Percentiles rank a stretch among this genome's conserved stretches.
phyloP scores from a whole-genome alignment of 768 basidiomycete genomes.

The Tremella mesenterica region DNA sequence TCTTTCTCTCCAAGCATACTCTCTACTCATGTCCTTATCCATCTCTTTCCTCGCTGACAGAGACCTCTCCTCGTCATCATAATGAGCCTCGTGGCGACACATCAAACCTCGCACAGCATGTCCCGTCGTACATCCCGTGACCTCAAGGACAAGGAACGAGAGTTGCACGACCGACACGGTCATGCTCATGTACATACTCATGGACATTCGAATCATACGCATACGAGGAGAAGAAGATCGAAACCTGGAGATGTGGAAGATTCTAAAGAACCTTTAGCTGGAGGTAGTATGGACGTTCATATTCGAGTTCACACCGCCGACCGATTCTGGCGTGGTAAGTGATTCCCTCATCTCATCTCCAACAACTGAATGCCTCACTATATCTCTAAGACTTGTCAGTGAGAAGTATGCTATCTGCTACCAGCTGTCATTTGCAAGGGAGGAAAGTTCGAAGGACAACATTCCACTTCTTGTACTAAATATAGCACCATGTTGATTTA shows the following conservation, averaged over 20 bases:
- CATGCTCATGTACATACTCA: neutral
- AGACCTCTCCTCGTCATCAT: no score
- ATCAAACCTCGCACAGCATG: neutral
- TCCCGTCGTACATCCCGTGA: neutral
- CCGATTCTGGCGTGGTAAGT: slow-evolving; percentile 35
- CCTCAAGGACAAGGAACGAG: neutral
- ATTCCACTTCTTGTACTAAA: no score
- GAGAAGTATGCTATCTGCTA: no score
- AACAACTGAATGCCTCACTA: neutral
- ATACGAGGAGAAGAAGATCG: neutral
- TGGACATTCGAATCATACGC: neutral
- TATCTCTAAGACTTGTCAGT: no score
- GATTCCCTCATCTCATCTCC: neutral
- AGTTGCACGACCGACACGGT: neutral
- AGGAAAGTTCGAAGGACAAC: no score
- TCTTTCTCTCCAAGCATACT: no score
- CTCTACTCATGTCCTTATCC: no score
- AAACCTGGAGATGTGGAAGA: neutral
- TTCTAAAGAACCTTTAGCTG: neutral
- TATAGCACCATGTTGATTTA: neutral
- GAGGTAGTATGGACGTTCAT: slow-evolving; percentile 22
- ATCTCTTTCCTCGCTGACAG: no score
- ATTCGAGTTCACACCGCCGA: slow-evolving; percentile 26
- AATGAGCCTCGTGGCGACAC: no score
- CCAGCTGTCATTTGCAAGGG: no score